These are phyloP conservation scores for Thelonectria discophora DNA, from an alignment of 2,329 filamentous ascomycete genomes.

Conservation along the genomic window DNA sequence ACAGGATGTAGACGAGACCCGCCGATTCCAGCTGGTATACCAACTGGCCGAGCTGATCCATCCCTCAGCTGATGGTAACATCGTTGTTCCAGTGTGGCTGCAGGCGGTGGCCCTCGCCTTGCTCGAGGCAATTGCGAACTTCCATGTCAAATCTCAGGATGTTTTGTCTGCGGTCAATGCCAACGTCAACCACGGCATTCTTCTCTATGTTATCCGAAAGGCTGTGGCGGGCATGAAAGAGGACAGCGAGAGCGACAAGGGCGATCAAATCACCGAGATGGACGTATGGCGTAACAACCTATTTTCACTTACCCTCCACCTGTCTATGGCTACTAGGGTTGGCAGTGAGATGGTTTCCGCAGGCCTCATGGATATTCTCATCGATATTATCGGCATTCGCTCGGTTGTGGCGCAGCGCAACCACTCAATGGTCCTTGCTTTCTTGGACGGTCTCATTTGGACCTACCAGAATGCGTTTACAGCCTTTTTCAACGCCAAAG, in stretches of 20 bases:
- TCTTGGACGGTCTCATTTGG: constrained; percentile 89
- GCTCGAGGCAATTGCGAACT: constrained; percentile 85
- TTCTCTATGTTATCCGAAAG: constrained; percentile 92
- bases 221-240: constrained; percentile 82
- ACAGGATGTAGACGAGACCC: constrained; percentile 88
- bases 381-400: constrained; percentile 86
- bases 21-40: constrained; percentile 87
- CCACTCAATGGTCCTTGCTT: constrained; percentile 83
- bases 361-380: constrained; percentile 87
- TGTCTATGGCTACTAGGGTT: constrained; percentile 78
- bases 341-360: constrained; percentile 87
- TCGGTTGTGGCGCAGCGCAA: constrained; percentile 84
- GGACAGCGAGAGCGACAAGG: constrained; percentile 61
- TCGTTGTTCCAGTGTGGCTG: constrained; percentile 75
- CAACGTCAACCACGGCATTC: constrained; percentile 93
- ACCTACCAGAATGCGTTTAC: constrained; percentile 85
- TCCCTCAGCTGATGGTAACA: constrained; percentile 75
- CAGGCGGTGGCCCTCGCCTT: constrained; percentile 85
- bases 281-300: constrained; percentile 92
- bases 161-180: constrained; percentile 91
- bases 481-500: constrained; percentile 81
- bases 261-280: constrained; percentile 69
- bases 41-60: constrained; percentile 93
- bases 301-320: constrained; percentile 85
- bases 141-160: constrained; percentile 79